A percentile compares a stretch with the other conserved stretches of the same genome.
Evolutionary conservation across 1,139 yeast genomes (phyloP).

Genomic region (Scheffersomyces cryptocercus): DNA sequence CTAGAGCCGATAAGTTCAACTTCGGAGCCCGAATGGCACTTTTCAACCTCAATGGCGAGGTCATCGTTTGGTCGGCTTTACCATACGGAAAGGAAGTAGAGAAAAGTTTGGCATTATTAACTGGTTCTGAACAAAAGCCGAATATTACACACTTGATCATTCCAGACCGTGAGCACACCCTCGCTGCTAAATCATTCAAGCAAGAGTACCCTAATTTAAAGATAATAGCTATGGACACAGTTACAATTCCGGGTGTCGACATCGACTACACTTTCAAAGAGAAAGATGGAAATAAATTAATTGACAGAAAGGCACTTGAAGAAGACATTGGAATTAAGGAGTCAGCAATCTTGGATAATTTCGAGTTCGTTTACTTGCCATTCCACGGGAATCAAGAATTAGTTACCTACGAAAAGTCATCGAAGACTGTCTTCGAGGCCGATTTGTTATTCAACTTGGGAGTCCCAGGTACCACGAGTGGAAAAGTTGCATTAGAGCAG

Average conservation of each 20-base stretch:
- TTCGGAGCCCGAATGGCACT: slow-evolving; percentile 66
- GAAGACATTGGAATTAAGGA: slow-evolving; percentile 23
- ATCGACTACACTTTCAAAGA: slow-evolving; percentile 23
- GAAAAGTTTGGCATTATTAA: slow-evolving; percentile 35
- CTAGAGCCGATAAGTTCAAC: slow-evolving; percentile 35
- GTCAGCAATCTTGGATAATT: slow-evolving; percentile 17
- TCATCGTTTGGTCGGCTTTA: slow-evolving; percentile 61
- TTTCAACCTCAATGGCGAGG: slow-evolving; percentile 33
- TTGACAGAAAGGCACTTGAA: slow-evolving; percentile 21
- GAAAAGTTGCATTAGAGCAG: slow-evolving; percentile 22
- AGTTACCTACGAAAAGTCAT: slow-evolving; percentile 21
- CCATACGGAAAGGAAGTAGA: slow-evolving; percentile 54
- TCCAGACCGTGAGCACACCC: slow-evolving; percentile 57
- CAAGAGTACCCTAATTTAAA: slow-evolving; percentile 47
- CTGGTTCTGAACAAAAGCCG: slow-evolving; percentile 22
- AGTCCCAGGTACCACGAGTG: slow-evolving; percentile 12
- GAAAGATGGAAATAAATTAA: slow-evolving; percentile 27
- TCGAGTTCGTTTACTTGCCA: slow-evolving; percentile 27
- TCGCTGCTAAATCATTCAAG: slow-evolving; percentile 57
- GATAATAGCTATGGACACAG: slow-evolving; percentile 49
- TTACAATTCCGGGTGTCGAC: slow-evolving; percentile 12
- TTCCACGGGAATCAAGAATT: slow-evolving; percentile 22
- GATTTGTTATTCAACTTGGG: slow-evolving; percentile 25
- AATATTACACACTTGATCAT: slow-evolving; percentile 45
- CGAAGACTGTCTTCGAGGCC: slow-evolving; percentile 23